Percentiles rank a stretch among this genome's conserved stretches.
Conservation (phyloP, 179 eudicot genomes). For the Pouteria campechiana region DNA sequence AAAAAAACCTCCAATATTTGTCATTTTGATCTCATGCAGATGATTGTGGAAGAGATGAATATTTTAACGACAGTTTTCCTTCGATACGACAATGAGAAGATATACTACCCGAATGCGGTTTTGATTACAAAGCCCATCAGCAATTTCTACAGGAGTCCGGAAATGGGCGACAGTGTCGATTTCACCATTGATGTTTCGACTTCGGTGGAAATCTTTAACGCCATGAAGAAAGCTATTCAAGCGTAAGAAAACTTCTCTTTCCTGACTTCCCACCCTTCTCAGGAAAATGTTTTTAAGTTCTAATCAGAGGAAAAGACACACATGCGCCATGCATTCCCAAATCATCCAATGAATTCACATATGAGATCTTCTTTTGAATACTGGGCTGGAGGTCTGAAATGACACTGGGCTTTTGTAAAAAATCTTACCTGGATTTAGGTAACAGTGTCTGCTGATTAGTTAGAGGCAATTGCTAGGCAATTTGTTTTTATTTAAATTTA, state of each 20-base stretch:
- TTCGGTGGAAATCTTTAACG: slow-evolving; percentile 34
- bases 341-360: too few species aligned
- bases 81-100: slow-evolving; percentile 64
- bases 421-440: too few species aligned
- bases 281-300: too few species aligned
- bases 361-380: too few species aligned
- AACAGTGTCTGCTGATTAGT: too few species aligned
- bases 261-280: too few species aligned
- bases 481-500: too few species aligned
- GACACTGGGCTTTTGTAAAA: too few species aligned
- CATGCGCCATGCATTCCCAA: too few species aligned
- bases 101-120: slow-evolving; percentile 53
- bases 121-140: slow-evolving; percentile 57
- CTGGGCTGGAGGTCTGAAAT: too few species aligned
- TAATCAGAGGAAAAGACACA: too few species aligned
- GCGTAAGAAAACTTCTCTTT: slow-evolving; percentile 30
- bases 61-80: slow-evolving; percentile 58
- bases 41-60: slow-evolving; percentile 68
- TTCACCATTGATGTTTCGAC: slow-evolving; percentile 48
- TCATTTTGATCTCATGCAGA: slow-evolving; percentile 13
- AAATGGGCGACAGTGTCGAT: slow-evolving; percentile 42
- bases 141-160: slow-evolving; percentile 65
- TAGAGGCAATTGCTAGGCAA: too few species aligned
- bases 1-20: background rate
- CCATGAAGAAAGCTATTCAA: slow-evolving; percentile 47